Evolutionary conservation across 352 stramenopile genomes (phyloP).

Genomic region (Phytophthora quininea): DNA sequence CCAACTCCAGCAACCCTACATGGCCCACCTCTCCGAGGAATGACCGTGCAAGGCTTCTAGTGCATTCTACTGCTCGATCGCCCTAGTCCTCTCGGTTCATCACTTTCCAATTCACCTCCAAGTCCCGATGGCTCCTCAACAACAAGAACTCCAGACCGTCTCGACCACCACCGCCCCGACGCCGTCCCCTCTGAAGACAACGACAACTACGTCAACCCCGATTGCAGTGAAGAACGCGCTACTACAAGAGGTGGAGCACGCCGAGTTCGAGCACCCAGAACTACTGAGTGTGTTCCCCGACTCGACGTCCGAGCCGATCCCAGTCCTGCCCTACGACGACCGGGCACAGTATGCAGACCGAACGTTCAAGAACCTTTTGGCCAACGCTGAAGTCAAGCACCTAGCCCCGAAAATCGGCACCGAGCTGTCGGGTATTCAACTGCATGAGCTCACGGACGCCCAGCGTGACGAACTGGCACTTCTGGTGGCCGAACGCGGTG

Average conservation of each 20-base stretch:
- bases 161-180: background rate
- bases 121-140: background rate
- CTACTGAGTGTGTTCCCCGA: constrained; percentile 18
- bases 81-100: background rate
- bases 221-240: constrained; percentile 32
- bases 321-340: constrained; percentile 19
- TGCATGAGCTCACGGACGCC: constrained; percentile 23
- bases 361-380: constrained; percentile 27
- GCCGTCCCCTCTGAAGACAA: background rate
- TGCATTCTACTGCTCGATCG: background rate
- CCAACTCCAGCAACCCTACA: background rate
- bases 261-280: constrained; percentile 20
- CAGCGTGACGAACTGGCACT: constrained; percentile 25
- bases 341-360: constrained; percentile 24
- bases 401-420: constrained; percentile 27
- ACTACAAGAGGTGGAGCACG: constrained; percentile 19
- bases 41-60: background rate
- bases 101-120: background rate
- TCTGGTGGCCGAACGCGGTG: constrained; percentile 17
- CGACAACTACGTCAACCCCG: background rate
- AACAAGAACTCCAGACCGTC: background rate
- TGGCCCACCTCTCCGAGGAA: background rate
- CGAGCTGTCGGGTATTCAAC: constrained; percentile 25
- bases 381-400: constrained; percentile 20
- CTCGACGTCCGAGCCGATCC: constrained; percentile 25